A percentile compares a stretch with the other conserved stretches of the same genome.
These are phyloP conservation scores for Talaromyces nanjingensis DNA, from an alignment of 495 filamentous ascomycete species.

Conservation along the genomic window DNA sequence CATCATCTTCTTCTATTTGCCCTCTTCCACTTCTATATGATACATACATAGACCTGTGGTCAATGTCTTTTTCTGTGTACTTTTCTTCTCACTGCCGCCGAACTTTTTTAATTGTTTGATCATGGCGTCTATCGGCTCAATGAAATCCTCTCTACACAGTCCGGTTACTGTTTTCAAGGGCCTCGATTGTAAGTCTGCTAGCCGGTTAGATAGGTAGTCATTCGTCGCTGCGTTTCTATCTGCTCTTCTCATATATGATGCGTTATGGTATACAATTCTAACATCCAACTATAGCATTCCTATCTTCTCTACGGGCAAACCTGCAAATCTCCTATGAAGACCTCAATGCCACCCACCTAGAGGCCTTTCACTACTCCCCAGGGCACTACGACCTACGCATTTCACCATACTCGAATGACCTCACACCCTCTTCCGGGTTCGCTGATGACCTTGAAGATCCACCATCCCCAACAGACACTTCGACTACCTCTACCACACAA, in stretches of 20 bases:
- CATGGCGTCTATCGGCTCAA: conserved; percentile 3
- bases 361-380: neutral
- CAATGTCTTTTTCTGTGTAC: neutral
- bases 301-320: conserved; percentile 20
- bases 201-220: neutral
- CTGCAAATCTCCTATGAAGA: conserved; percentile 18
- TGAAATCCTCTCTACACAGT: conserved; percentile 5
- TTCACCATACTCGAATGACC: conserved; percentile 14
- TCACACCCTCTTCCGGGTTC: conserved; percentile 10
- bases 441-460: conserved; percentile 13
- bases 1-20: neutral
- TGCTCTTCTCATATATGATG: too few relatives aligned
- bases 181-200: conserved; percentile 3
- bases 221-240: too few relatives aligned
- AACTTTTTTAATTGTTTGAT: neutral
- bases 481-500: conserved; percentile 13
- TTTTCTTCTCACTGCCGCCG: neutral
- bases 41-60: neutral
- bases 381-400: neutral
- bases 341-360: neutral
- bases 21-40: neutral
- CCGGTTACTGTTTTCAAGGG: conserved; percentile 4
- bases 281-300: conserved; percentile 16
- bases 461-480: conserved; percentile 16
- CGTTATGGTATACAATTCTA: neutral